Base-by-base conservation (phyloP, 2,329 filamentous ascomycete species). In the Trichoderma polysporum region DNA sequence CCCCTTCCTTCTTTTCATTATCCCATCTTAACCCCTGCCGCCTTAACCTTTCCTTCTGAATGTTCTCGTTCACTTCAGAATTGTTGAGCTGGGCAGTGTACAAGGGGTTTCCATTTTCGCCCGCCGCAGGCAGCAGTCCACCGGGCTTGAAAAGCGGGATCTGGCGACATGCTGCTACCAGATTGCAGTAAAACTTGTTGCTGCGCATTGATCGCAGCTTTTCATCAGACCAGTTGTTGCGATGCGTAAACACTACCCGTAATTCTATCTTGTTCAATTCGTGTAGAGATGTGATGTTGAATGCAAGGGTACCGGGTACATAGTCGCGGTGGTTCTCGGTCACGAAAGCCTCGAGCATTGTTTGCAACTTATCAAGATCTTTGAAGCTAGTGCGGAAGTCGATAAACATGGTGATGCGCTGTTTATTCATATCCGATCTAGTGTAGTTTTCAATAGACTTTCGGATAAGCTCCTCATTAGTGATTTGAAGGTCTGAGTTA, bases 211-310 rank as follows among this genome's bases (percentile, higher is more conserved):
- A 81, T 78, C 89, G 88, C 27, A 91, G 83, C 65, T 88, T 81
- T 74, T 91, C 89, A 73, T 91, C 91, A 71, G 91, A 88, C 88
- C 88, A 91, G 74, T 91, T 91, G 50, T 86, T 89, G 70, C 91
- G 91, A 81, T 91, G 91, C 75, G 91, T 91, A 79, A 92, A 91
- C 69, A 90, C 84, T 29, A 73, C 60, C 7, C 69, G 67, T 9
- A 76, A 69, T 66, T 76, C 74, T 56, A 76, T 71, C 65, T 73
- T 75, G 66, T 73, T 73, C 9, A 75, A 69, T 59, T 75, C 73
- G 63, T 73, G 69, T n/a, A 92, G 86, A 22, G 63, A 68, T 45
- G 87, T 84, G 68, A 92, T 78, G 74, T 90, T 88, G 1, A 89
- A 90, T 12, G 90, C 81, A 57, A 92, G 88, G 71, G 90, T 41